Evolutionary conservation across 2,329 filamentous ascomycete genomes (phyloP).

Genomic region (Diaporthe citriasiana): DNA sequence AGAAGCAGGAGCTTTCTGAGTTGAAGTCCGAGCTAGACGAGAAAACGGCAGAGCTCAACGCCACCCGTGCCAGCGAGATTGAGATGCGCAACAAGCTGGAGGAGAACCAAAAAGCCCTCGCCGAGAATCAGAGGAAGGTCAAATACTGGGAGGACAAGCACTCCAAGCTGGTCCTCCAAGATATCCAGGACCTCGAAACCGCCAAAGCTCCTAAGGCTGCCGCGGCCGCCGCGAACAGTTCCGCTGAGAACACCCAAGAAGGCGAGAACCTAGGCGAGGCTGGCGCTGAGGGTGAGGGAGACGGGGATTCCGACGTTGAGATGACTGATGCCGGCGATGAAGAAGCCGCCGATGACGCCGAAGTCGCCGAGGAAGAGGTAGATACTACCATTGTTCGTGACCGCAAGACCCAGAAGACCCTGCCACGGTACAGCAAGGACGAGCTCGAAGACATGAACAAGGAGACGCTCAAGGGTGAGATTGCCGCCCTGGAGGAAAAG

Average conservation of each 20-base stretch:
- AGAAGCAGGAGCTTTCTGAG: slow-evolving; percentile 83
- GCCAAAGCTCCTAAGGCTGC: slow-evolving; percentile 50
- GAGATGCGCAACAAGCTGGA: slow-evolving; percentile 99
- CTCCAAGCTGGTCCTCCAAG: slow-evolving; percentile 85
- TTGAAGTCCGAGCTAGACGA: slow-evolving; percentile 90
- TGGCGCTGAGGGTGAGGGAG: slow-evolving; percentile 46
- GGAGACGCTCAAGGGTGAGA: slow-evolving; percentile 72
- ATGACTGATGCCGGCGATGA: slow-evolving; percentile 48
- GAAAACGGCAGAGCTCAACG: slow-evolving; percentile 87
- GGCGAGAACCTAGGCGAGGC: slow-evolving; percentile 46
- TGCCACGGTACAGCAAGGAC: slow-evolving; percentile 84
- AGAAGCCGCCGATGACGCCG: slow-evolving; percentile 44
- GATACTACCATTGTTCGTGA: slow-evolving; percentile 46
- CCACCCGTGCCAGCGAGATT: slow-evolving; percentile 90
- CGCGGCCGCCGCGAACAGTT: slow-evolving; percentile 47
- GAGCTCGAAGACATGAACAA: slow-evolving; percentile 77
- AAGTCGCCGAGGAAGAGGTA: slow-evolving; percentile 45
- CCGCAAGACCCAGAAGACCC: slow-evolving; percentile 63
- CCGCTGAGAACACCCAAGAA: slow-evolving; percentile 47
- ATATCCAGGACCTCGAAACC: slow-evolving; percentile 77
- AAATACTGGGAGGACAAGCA: slow-evolving; percentile 93
- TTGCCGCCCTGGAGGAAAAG: slow-evolving; percentile 74
- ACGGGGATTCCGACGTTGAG: slow-evolving; percentile 47
- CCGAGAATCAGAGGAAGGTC: slow-evolving; percentile 87
- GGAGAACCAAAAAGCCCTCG: slow-evolving; percentile 90